Percentiles rank a stretch among this genome's conserved stretches.
These are phyloP conservation scores for Chlamydomonas sp. DNA, from an alignment of 139 green algal species.

Conservation along the genomic window DNA sequence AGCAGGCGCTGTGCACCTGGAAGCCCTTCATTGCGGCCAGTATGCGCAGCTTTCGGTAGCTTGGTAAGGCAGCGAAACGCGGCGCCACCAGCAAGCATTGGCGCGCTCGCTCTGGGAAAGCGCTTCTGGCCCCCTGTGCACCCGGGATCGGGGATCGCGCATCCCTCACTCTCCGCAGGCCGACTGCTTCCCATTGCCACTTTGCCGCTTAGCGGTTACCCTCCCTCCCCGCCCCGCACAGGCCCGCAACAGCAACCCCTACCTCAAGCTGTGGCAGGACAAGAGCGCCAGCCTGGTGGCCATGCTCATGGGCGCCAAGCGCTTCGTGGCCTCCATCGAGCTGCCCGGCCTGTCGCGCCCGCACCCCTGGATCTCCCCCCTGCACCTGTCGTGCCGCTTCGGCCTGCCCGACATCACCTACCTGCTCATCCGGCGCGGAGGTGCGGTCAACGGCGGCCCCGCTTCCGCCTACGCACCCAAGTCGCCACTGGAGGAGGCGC, in stretches of 20 bases:
- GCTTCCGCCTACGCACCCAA: conserved; percentile 36
- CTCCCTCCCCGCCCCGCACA: neutral
- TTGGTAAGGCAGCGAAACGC: too few species aligned
- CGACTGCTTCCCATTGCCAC: too few species aligned
- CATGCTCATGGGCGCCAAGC: conserved; percentile 23
- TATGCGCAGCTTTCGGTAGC: too few species aligned
- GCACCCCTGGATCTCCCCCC: conserved; percentile 47
- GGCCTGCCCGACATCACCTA: conserved; percentile 35
- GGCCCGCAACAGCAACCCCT: conserved; percentile 9
- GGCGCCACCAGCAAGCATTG: too few species aligned
- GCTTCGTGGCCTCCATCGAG: conserved; percentile 36
- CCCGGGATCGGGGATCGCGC: too few species aligned
- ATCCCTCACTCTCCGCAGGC: too few species aligned
- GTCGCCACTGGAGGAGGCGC: conserved; percentile 43
- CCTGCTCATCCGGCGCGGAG: conserved; percentile 39
- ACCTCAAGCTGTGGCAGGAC: conserved; percentile 17
- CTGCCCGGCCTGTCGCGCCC: conserved; percentile 36
- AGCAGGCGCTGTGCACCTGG: too few species aligned
- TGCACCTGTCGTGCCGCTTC: conserved; percentile 48
- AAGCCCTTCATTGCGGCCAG: too few species aligned
- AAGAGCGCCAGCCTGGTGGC: neutral
- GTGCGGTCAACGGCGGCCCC: conserved; percentile 28
- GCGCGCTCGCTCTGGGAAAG: too few species aligned
- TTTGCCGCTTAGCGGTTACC: too few species aligned
- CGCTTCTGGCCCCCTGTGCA: too few species aligned